Evolutionary conservation across 192 early-diverging fungal species (phyloP), one percentile per base, ranked within the genome.

Genomic region (Radiomyces spectabilis): DNA sequence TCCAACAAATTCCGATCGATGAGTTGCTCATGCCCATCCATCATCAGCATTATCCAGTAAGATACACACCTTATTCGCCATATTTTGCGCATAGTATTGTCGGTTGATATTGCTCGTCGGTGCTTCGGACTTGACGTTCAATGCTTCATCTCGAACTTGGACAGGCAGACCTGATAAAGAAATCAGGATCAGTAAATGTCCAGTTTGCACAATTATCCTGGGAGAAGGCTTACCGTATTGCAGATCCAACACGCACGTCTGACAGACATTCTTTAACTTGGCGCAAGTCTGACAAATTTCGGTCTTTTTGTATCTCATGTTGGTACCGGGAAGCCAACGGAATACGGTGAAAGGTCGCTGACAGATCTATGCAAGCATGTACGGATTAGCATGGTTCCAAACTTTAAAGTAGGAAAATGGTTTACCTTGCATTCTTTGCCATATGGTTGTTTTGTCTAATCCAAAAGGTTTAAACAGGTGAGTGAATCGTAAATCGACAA

Each of bases 231-330:
- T 63, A 49, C 86, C 89, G 63, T 85, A 92, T 64, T 97, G 88
- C n/a, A 97, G 78, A 75, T 99, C 95, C 37, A 97, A 71, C 15
- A 97, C 73, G 63, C 97, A 99, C 5, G 94, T 94, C 62, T 98
- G 97, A 53, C 97, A 99, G 8, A 92, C 91, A 68, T 99, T 98
- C 73, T 99, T 99, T 58, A 98, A 76, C 66, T 97, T 95, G 30
- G 97, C 89, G 62, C 97, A 99, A 0, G 91, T 91, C 65, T 94
- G 88, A 54, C 97, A 99, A 49, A 98, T 89, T 66, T 99, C 94
- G 0, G 97, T 99, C 78, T 98, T 96, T 63, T 97, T 98, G 78
- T 87, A 91, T 50, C 95, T 83, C 90, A 91, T 93, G 5, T 91
- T 91, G 16, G 82, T 77, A 13, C 97, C 97, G 13, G 97, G 97